Base-by-base conservation (phyloP, 2,329 filamentous ascomycete species). In the Pseudogymnoascus sp. region DNA sequence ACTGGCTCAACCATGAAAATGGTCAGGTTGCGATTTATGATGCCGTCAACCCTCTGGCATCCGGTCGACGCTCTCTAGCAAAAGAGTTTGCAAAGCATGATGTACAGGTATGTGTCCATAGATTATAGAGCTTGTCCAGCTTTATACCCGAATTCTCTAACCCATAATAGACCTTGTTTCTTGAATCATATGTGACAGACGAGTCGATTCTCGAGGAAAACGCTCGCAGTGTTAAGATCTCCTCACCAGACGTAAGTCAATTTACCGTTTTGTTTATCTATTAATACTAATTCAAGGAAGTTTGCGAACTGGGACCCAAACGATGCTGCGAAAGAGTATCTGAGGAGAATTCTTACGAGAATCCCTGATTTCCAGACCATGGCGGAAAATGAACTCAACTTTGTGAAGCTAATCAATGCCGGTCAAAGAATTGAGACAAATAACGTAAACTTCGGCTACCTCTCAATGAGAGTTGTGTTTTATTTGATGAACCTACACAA, bases 331-430 rank as follows among this genome's bases (percentile, higher is more conserved):
- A 88, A 90, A 71, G 86, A 97, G 70, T 99, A 99, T 72, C 83
- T 99, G 40, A 85, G 87, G 67, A 87, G 95, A 61, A 97, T 99
- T 72, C 87, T 91, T 67, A 88, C 90, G 70, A 91, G 95, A 69
- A 99, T 99, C 65, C 95, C 95, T 19, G 88, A 93, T 65, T 99
- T 96, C 70, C 93, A 99, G 78, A 96, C 91, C 1, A 97, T 99
- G 92, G 84, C 93, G 71, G 95, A 99, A 75, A 82, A 83, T 31
- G 93, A 97, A 68, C 82, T 99, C 67, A 96, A 97, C 74, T 99
- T 93, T 78, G 93, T 99, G 78, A 97, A 96, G 79, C 97, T 99
- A 93, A 96, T 97, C 74, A 99, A 99, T 70, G 95, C 95, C 7
- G 95, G 95, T 50, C 87, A 93, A 72, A 87, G 91, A 69, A 89